These are phyloP conservation scores for Gossypium anomalum DNA, from an alignment of 345 rosid genomes.

Conservation along the genomic window DNA sequence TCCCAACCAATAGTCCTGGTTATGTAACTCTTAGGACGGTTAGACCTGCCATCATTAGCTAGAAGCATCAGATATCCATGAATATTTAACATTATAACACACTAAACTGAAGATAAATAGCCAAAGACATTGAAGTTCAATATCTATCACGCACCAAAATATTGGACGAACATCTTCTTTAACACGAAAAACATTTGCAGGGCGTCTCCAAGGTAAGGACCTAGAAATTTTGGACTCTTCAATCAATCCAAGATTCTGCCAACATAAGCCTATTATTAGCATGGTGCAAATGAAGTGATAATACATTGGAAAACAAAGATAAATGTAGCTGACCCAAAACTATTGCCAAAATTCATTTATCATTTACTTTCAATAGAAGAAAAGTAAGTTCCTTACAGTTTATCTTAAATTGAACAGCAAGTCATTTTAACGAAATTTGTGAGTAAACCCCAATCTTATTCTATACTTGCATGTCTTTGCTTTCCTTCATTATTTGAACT, in stretches of 20 bases:
- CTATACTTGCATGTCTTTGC: not conserved
- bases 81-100: not conserved
- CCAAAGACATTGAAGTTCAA: not conserved
- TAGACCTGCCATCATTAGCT: conserved; percentile 63
- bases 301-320: not conserved
- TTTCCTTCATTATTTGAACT: not conserved
- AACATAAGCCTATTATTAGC: conserved; percentile 28
- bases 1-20: conserved; percentile 91
- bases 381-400: not conserved
- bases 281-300: not conserved
- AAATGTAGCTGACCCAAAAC: not conserved
- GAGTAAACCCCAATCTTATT: not conserved
- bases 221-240: conserved; percentile 83
- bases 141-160: conserved; percentile 59
- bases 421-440: not conserved
- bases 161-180: conserved; percentile 96
- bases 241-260: conserved; percentile 89
- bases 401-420: not conserved
- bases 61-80: conserved; percentile 13
- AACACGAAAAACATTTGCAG: conserved; percentile 81
- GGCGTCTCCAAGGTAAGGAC: conserved; percentile 87
- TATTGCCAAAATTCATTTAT: not conserved
- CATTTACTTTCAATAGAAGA: not conserved
- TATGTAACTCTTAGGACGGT: conserved; percentile 97
- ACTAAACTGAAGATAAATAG: not conserved